Base-by-base conservation (phyloP, 2,329 filamentous ascomycete species). In the Penicillium sclerotiorum region DNA sequence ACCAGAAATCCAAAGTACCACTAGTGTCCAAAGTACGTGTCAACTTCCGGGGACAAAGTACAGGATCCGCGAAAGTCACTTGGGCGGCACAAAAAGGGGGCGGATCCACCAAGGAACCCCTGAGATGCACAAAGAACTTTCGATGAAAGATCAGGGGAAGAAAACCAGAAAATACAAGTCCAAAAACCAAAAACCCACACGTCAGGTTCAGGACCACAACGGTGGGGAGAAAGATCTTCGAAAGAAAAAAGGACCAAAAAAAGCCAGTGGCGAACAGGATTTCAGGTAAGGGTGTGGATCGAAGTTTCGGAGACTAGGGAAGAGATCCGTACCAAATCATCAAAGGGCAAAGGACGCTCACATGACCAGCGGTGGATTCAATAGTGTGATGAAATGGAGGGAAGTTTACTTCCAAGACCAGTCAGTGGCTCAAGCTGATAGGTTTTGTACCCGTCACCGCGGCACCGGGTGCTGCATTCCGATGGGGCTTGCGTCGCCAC, bases 401-500 rank as follows among this genome's bases (percentile, higher is more conserved):
- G 54, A 37, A 38, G 42, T 45, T 33, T 52, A 28, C 36, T 52
- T 44, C 43, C 23, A 43, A 36, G 27, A 44, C 48, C 48, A 46
- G 39, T 52, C 15, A 50, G 36, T 25, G 40, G 51, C 45, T 42
- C 36, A 45, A 52, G 39, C 18, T 12, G 27, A 23, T 18, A 12
- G 22, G 32, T 50, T 48, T 49, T 45, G 52, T 60, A 68, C 63
- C 65, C 67, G 64, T 67, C 67, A 60, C 60, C 66, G 68, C 66
- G 68, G 68, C 63, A 69, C 60, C 61, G 60, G 66, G 63, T 63
- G 58, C 50, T 58, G 56, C 57, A 52, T 67, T 67, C 67, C 66
- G 66, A 56, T 52, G 55, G 55, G 47, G 47, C 55, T 36, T 41
- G 40, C 28, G 46, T 68, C 27, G 56, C 58, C 59, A 59, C 52